phyloP scores from a whole-genome alignment of 2,329 filamentous ascomycete species.

The Curvularia sp. region DNA sequence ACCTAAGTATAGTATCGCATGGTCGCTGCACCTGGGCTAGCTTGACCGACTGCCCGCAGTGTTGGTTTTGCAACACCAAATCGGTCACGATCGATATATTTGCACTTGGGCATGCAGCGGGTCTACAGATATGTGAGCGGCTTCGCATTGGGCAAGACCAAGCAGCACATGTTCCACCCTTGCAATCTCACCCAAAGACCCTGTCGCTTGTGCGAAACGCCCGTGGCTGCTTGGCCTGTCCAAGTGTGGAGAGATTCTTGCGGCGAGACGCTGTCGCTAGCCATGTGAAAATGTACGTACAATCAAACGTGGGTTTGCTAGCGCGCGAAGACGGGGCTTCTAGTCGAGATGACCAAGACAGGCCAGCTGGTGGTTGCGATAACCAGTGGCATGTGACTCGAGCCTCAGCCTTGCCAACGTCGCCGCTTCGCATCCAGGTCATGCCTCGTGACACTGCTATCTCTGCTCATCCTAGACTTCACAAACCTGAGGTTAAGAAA shows the following conservation, averaged over 20 bases:
- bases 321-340: not conserved
- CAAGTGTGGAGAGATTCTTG: not conserved
- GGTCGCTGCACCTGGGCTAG: not conserved
- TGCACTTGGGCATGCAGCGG: not conserved
- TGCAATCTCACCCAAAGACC: not conserved
- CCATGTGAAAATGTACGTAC: not conserved
- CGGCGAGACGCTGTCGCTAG: slow-evolving; percentile 6
- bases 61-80: slow-evolving; percentile 2
- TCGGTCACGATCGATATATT: not conserved
- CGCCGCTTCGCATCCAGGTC: not conserved
- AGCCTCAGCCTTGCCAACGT: not conserved
- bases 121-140: slow-evolving; percentile 2
- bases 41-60: not conserved
- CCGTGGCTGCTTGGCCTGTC: slow-evolving; percentile 1
- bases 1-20: slow-evolving; percentile 1
- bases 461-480: not conserved
- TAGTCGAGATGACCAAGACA: not conserved
- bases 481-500: not conserved
- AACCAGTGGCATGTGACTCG: not conserved
- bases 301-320: not conserved
- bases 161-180: not conserved
- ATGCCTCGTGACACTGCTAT: not conserved
- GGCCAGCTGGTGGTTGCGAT: not conserved
- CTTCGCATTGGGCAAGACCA: not conserved
- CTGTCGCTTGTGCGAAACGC: not conserved